Percentiles rank a stretch among this genome's conserved stretches.
phyloP scores from a whole-genome alignment of 345 rosid species.

The Citrus sp. region DNA sequence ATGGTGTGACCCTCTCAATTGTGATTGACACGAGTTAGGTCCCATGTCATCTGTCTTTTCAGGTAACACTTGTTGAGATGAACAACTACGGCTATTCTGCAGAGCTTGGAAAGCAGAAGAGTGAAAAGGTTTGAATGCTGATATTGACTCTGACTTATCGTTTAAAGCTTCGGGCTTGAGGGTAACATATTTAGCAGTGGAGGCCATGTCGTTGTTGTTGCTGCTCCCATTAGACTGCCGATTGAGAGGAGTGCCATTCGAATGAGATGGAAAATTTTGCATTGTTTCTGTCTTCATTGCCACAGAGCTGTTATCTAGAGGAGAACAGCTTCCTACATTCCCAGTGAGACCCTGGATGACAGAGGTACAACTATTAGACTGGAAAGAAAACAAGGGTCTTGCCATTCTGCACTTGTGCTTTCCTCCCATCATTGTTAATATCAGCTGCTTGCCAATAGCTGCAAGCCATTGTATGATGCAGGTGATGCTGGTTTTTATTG shows the following conservation, averaged over 20 bases:
- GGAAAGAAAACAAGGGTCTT: not conserved
- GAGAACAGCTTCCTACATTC: slow-evolving; percentile 55
- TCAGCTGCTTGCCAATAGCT: slow-evolving; percentile 1
- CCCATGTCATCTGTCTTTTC: slow-evolving; percentile 27
- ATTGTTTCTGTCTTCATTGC: slow-evolving; percentile 40
- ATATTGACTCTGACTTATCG: slow-evolving; percentile 33
- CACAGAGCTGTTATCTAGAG: slow-evolving; percentile 42
- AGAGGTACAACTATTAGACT: slow-evolving; percentile 19
- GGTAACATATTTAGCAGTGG: slow-evolving; percentile 40
- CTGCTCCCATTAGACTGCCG: slow-evolving; percentile 59
- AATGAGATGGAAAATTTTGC: slow-evolving; percentile 29
- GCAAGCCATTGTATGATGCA: not conserved
- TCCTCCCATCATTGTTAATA: not conserved
- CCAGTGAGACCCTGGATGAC: slow-evolving; percentile 45
- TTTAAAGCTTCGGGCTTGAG: slow-evolving; percentile 37
- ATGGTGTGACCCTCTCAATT: slow-evolving; percentile 21
- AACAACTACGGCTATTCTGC: slow-evolving; percentile 25
- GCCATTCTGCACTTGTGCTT: not conserved
- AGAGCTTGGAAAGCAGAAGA: slow-evolving; percentile 40
- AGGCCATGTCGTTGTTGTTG: slow-evolving; percentile 49
- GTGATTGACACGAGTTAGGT: slow-evolving; percentile 17
- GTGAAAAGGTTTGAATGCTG: slow-evolving; percentile 40
- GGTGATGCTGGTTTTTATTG: not conserved
- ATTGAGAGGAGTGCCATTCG: slow-evolving; percentile 34
- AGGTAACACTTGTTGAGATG: slow-evolving; percentile 20